Conservation (phyloP, 208 protist genomes). For the Tritrichomonas foetus region DNA sequence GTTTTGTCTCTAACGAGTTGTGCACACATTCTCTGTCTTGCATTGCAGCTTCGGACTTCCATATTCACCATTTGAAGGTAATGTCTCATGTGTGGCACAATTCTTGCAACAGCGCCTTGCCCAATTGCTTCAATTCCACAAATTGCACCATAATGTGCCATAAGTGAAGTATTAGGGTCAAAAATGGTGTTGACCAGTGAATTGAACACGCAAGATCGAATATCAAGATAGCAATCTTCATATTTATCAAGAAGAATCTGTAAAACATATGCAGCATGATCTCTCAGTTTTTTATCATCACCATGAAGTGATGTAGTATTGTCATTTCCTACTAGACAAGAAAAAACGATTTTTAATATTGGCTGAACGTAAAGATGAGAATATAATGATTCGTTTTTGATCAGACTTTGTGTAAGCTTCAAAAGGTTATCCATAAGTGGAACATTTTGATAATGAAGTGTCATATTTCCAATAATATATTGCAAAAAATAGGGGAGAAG, state of each 20-base stretch:
- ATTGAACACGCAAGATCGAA: background rate
- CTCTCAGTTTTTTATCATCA: background rate
- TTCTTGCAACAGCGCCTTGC: background rate
- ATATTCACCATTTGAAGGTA: background rate
- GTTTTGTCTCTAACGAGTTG: no score
- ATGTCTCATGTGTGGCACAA: background rate
- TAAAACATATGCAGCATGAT: background rate
- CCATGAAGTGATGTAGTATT: background rate
- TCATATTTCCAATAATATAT: background rate
- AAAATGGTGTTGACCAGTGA: background rate
- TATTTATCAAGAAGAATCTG: background rate
- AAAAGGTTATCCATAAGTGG: background rate
- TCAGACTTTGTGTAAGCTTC: background rate
- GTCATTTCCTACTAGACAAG: background rate
- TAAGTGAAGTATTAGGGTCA: background rate
- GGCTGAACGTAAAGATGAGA: background rate
- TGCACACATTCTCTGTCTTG: no score
- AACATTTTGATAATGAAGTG: background rate
- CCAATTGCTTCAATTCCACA: background rate
- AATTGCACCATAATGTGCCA: background rate
- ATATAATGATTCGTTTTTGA: background rate
- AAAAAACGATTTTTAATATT: background rate
- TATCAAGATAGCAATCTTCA: background rate
- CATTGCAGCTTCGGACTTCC: no score
- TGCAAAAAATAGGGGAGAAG: slow-evolving; percentile 6